These are phyloP conservation scores for Verticillium longisporum DNA, from an alignment of 2,329 filamentous ascomycete genomes.

Conservation along the genomic window DNA sequence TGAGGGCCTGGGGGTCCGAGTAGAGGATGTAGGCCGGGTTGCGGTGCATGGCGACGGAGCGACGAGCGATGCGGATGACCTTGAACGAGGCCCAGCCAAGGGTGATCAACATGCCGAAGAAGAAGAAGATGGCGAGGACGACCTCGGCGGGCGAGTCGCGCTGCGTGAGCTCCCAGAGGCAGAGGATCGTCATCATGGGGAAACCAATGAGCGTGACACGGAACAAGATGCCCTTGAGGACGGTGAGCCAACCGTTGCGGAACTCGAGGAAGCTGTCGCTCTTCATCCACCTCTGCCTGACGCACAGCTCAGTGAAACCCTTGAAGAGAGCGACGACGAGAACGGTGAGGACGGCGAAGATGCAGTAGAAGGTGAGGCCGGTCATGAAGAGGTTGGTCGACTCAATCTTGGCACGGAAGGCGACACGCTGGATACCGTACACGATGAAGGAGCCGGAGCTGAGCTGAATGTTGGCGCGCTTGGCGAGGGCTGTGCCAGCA, in stretches of 20 bases:
- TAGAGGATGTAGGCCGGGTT: slow-evolving; percentile 97
- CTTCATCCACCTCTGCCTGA: slow-evolving; percentile 71
- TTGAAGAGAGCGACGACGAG: slow-evolving; percentile 74
- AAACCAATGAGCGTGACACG: slow-evolving; percentile 85
- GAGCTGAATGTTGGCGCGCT: slow-evolving; percentile 48
- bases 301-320: slow-evolving; percentile 67
- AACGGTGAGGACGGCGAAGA: slow-evolving; percentile 72
- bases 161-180: slow-evolving; percentile 86
- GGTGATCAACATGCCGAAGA: slow-evolving; percentile 71
- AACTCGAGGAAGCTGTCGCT: slow-evolving; percentile 86
- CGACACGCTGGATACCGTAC: slow-evolving; percentile 81
- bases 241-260: slow-evolving; percentile 87
- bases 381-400: slow-evolving; percentile 91
- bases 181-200: slow-evolving; percentile 83
- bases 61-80: slow-evolving; percentile 81
- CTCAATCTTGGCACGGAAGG: slow-evolving; percentile 80
- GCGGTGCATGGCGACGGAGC: slow-evolving; percentile 85
- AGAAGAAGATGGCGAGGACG: slow-evolving; percentile 81
- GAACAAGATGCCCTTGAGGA: slow-evolving; percentile 91
- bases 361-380: slow-evolving; percentile 79
- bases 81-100: slow-evolving; percentile 84
- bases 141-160: slow-evolving; percentile 80
- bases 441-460: slow-evolving; percentile 55
- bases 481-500: slow-evolving; percentile 34
- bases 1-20: slow-evolving; percentile 83